Percentiles rank a stretch among this genome's conserved stretches.
Conservation (phyloP, 2,329 filamentous ascomycete species). For the Cladorrhinum sp. region DNA sequence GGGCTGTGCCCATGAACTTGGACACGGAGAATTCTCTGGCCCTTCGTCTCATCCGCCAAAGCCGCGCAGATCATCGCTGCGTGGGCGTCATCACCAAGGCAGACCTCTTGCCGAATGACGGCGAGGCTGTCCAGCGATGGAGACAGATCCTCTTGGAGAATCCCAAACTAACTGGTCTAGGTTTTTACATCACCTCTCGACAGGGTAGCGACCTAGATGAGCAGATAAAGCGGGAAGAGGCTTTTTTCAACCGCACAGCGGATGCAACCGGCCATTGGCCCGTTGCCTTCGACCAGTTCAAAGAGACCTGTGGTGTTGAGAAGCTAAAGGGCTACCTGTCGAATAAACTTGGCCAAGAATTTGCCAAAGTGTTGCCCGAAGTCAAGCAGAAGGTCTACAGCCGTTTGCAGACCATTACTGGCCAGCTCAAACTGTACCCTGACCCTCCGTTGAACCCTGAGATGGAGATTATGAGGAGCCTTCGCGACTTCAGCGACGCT, state of each 20-base stretch:
- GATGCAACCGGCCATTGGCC: conserved; percentile 45
- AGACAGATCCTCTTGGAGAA: conserved; percentile 59
- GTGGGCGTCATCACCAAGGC: conserved; percentile 83
- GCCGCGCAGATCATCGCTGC: conserved; percentile 57
- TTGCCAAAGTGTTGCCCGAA: conserved; percentile 43
- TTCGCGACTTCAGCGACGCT: conserved; percentile 54
- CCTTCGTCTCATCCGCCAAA: conserved; percentile 58
- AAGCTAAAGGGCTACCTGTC: conserved; percentile 53
- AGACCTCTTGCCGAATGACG: conserved; percentile 60
- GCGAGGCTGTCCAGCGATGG: conserved; percentile 58
- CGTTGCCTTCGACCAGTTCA: conserved; percentile 44
- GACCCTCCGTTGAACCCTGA: conserved; percentile 67
- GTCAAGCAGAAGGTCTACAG: conserved; percentile 51
- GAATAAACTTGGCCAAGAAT: conserved; percentile 51
- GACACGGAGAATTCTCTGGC: conserved; percentile 75
- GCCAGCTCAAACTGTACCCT: conserved; percentile 57
- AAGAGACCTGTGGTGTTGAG: conserved; percentile 51
- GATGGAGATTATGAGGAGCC: conserved; percentile 59
- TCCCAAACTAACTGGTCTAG: conserved; percentile 58
- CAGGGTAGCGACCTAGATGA: conserved; percentile 53
- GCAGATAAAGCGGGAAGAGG: conserved; percentile 51
- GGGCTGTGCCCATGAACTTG: conserved; percentile 73
- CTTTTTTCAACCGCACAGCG: conserved; percentile 45
- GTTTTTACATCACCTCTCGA: conserved; percentile 75
- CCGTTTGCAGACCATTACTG: conserved; percentile 50